Percentiles rank a stretch among this genome's conserved stretches.
phyloP scores from a whole-genome alignment of 2,329 filamentous ascomycete genomes.

The Neophaeococcomyces mojaviensis region DNA sequence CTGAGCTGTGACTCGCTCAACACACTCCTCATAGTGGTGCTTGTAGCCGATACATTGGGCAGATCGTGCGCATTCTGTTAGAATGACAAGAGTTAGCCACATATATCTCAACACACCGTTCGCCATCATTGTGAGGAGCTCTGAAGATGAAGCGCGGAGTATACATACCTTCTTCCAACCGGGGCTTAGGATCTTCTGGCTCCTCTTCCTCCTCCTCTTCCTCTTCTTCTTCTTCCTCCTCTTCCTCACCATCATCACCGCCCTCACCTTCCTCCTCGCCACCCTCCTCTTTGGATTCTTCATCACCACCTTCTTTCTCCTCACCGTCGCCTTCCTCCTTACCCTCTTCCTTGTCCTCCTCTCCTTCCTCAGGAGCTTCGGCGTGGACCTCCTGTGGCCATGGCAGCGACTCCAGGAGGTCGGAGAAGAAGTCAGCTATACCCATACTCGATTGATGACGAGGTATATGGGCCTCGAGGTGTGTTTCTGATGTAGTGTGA shows the following conservation, averaged over 20 bases:
- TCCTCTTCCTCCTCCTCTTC: slow-evolving; percentile 65
- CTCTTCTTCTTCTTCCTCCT: slow-evolving; percentile 47
- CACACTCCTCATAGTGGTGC: slow-evolving; percentile 98
- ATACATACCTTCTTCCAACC: slow-evolving; percentile 84
- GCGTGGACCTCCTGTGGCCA: slow-evolving; percentile 48
- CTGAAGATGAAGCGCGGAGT: too few relatives aligned
- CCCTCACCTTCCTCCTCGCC: slow-evolving; percentile 34
- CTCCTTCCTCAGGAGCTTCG: slow-evolving; percentile 49
- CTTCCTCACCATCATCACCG: slow-evolving; percentile 42
- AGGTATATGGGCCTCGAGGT: neutral
- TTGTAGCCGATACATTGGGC: slow-evolving; percentile 78
- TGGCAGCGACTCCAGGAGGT: slow-evolving; percentile 59
- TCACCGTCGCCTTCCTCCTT: slow-evolving; percentile 35
- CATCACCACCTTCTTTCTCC: slow-evolving; percentile 25
- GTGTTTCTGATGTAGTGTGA: neutral
- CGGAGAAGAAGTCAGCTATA: slow-evolving; percentile 57
- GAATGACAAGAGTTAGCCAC: neutral
- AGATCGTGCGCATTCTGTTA: slow-evolving; percentile 79
- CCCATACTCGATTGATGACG: slow-evolving; percentile 44
- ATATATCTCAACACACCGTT: too few relatives aligned
- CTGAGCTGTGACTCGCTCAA: slow-evolving; percentile 72
- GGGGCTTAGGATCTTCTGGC: slow-evolving; percentile 76
- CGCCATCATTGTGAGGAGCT: too few relatives aligned
- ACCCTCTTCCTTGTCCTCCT: slow-evolving; percentile 42
- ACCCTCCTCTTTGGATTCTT: slow-evolving; percentile 24